phyloP scores from a whole-genome alignment of 2,329 filamentous ascomycete species.

The Calonectria naviculata region DNA sequence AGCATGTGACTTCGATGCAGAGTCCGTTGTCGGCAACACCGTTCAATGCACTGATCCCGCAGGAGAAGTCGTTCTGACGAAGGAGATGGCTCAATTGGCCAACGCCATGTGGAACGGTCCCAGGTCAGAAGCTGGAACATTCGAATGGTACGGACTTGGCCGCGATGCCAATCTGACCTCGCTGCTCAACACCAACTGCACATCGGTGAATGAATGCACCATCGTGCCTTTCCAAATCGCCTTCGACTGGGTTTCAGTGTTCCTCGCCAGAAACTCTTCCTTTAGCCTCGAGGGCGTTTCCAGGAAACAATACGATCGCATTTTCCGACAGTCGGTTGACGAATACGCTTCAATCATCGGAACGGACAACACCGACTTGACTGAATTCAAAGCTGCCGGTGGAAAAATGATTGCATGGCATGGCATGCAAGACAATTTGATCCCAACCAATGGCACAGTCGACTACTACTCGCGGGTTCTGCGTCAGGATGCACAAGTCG shows the following conservation, averaged over 20 bases:
- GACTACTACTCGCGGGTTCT: slow-evolving; percentile 28
- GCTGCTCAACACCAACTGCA: slow-evolving; percentile 23
- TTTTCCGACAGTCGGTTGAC: slow-evolving; percentile 25
- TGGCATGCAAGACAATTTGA: slow-evolving; percentile 28
- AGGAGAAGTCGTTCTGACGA: slow-evolving; percentile 5
- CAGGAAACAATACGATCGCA: not conserved
- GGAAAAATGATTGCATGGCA: slow-evolving; percentile 33
- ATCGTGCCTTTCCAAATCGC: slow-evolving; percentile 17
- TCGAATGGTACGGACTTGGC: slow-evolving; percentile 27
- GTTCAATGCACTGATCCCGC: slow-evolving; percentile 21
- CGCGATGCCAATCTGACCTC: not conserved
- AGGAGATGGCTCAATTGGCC: slow-evolving; percentile 15
- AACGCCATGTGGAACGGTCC: slow-evolving; percentile 22
- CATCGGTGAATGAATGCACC: not conserved
- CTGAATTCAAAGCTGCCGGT: slow-evolving; percentile 22
- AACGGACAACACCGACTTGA: slow-evolving; percentile 25
- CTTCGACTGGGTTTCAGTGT: slow-evolving; percentile 12
- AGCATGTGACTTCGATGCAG: slow-evolving; percentile 35
- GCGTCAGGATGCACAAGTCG: not conserved
- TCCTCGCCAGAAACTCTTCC: not conserved
- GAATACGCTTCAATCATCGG: slow-evolving; percentile 29
- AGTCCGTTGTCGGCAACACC: slow-evolving; percentile 23
- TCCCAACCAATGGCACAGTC: slow-evolving; percentile 21
- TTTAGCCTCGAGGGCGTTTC: not conserved
- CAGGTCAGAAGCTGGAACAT: slow-evolving; percentile 12